A percentile compares a stretch with the other conserved stretches of the same genome.
Evolutionary conservation across 148 eudicot genomes (phyloP).

Genomic region (Heliamphora exappendiculata): DNA sequence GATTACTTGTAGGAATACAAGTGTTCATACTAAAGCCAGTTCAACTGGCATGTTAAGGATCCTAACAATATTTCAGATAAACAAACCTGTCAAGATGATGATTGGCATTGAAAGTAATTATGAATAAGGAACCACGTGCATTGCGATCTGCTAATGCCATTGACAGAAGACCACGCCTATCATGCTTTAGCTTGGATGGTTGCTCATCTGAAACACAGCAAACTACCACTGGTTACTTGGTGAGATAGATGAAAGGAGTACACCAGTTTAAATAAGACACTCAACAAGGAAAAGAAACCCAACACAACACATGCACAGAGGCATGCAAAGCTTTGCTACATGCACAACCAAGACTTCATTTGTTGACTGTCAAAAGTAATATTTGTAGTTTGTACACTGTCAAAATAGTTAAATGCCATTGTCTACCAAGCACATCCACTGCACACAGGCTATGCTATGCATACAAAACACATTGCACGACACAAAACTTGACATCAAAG

Average conservation of each 20-base stretch:
- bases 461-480: neutral
- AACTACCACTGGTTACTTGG: neutral
- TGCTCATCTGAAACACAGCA: constrained; percentile 57
- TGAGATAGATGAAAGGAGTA: constrained; percentile 3
- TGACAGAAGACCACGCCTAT: constrained; percentile 71
- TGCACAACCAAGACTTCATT: neutral
- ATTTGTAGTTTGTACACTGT: neutral
- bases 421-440: too few species aligned
- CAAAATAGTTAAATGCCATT: neutral
- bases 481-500: neutral
- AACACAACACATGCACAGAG: neutral
- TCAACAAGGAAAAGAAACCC: neutral
- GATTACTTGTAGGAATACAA: neutral
- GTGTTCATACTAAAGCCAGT: neutral
- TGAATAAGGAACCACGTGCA: constrained; percentile 70
- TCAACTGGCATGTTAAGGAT: neutral
- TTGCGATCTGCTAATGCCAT: constrained; percentile 82
- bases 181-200: constrained; percentile 65
- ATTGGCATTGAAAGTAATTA: constrained; percentile 56
- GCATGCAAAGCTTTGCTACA: too few species aligned
- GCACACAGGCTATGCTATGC: neutral
- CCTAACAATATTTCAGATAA: constrained; percentile 6
- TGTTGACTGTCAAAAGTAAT: neutral
- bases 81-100: constrained; percentile 77
- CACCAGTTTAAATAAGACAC: neutral